Percentiles rank a stretch among this genome's conserved stretches.
phyloP scores from a whole-genome alignment of 441 rosid genomes.

The Arabidopsis lyrata region DNA sequence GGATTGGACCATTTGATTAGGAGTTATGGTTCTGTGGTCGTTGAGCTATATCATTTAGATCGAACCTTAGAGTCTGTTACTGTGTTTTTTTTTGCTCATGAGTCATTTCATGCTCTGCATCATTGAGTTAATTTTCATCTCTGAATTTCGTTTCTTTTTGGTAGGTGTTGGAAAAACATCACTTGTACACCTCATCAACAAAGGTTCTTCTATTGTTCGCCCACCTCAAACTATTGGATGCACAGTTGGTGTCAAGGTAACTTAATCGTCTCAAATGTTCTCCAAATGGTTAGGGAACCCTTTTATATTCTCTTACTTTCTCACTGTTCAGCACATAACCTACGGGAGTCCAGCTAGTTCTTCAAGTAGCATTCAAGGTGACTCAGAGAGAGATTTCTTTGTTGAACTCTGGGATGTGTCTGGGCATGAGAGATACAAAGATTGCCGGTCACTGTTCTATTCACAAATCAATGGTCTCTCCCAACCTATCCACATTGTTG shows the following conservation, averaged over 20 bases:
- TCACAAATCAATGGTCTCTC: constrained; percentile 84
- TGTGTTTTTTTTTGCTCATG: constrained; percentile 15
- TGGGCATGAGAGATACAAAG: constrained; percentile 97
- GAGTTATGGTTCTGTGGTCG: constrained; percentile 8
- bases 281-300: constrained; percentile 14
- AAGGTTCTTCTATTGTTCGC: constrained; percentile 68
- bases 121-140: constrained; percentile 15
- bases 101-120: constrained; percentile 14
- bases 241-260: constrained; percentile 92
- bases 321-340: constrained; percentile 63
- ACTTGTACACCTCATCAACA: constrained; percentile 85
- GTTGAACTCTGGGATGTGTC: constrained; percentile 99
- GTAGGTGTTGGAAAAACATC: constrained; percentile 97
- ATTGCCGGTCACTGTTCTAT: constrained; percentile 93
- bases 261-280: constrained; percentile 17
- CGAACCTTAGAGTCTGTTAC: constrained; percentile 20
- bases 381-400: constrained; percentile 92
- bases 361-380: constrained; percentile 88
- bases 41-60: neutral
- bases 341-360: constrained; percentile 89
- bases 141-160: constrained; percentile 28
- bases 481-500: neutral
- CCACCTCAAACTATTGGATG: constrained; percentile 98
- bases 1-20: constrained; percentile 12
- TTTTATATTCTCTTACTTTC: constrained; percentile 24